Percentiles rank a stretch among this genome's conserved stretches.
Conservation (phyloP, 2,329 filamentous ascomycete genomes). For the Aspergillus quadricinctus region DNA sequence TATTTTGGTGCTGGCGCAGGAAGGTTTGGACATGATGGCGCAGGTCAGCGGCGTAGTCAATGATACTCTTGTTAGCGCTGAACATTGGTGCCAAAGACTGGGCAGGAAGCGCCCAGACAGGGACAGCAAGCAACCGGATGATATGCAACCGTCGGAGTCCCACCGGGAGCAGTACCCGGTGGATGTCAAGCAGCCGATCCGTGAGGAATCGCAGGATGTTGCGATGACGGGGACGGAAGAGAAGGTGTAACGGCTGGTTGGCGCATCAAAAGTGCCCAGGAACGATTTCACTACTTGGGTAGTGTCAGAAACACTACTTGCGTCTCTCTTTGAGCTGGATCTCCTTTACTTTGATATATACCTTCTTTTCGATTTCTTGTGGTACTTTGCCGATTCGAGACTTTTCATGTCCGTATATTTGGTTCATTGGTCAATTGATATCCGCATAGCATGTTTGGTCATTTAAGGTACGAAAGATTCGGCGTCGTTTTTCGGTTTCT, state of each 20-base stretch:
- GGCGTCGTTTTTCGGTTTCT: conserved; percentile 4
- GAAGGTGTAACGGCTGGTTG: conserved; percentile 18
- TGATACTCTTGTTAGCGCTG: conserved; percentile 83
- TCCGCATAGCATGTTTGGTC: conserved; percentile 2
- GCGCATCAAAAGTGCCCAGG: not conserved
- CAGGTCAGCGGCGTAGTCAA: conserved; percentile 86
- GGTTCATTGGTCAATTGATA: conserved; percentile 2
- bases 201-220: conserved; percentile 25
- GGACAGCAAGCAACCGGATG: conserved; percentile 20
- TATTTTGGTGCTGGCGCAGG: conserved; percentile 79
- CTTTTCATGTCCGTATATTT: not conserved
- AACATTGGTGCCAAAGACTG: conserved; percentile 82
- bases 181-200: conserved; percentile 27
- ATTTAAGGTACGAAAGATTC: not conserved
- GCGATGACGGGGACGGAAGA: conserved; percentile 34
- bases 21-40: conserved; percentile 89
- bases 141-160: conserved; percentile 15
- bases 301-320: not conserved
- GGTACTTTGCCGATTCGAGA: not conserved
- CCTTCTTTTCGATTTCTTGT: not conserved
- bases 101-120: conserved; percentile 47
- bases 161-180: conserved; percentile 16
- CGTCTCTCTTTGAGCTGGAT: not conserved
- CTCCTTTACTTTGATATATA: not conserved
- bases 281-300: not conserved